Percentiles rank a stretch among this genome's conserved stretches.
Conservation (phyloP, 2,329 filamentous ascomycete genomes). For the Arthrobotrys sphaeroides region DNA sequence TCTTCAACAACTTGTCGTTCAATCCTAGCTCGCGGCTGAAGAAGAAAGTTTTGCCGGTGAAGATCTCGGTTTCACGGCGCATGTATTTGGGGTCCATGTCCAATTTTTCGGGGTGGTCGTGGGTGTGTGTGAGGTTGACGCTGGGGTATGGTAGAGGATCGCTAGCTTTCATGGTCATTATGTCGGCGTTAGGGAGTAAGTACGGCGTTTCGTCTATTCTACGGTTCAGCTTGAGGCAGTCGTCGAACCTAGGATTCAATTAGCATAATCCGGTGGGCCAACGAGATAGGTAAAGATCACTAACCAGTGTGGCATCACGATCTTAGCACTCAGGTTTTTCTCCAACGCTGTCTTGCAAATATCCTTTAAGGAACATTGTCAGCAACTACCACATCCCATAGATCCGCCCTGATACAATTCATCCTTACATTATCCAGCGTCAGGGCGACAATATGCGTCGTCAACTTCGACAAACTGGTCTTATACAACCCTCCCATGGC, state of each 20-base stretch:
- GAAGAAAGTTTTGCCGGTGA: constrained; percentile 79
- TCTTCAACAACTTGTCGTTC: constrained; percentile 71
- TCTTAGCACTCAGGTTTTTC: constrained; percentile 77
- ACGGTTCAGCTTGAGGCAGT: constrained; percentile 91
- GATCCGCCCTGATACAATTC: too few species aligned
- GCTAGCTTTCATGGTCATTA: constrained; percentile 71
- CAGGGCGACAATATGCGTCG: constrained; percentile 89
- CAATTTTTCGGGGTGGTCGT: constrained; percentile 60
- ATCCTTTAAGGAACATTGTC: constrained; percentile 53
- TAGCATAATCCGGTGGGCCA: constrained; percentile 54
- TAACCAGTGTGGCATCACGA: constrained; percentile 92
- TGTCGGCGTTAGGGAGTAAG: constrained; percentile 82
- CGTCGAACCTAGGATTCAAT: constrained; percentile 78
- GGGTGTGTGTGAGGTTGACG: constrained; percentile 60
- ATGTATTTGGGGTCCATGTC: constrained; percentile 61
- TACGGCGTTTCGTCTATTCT: constrained; percentile 91
- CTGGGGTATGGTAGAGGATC: constrained; percentile 72
- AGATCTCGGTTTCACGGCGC: constrained; percentile 73
- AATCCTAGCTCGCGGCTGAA: constrained; percentile 79
- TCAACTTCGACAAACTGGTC: constrained; percentile 74
- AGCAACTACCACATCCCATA: neutral
- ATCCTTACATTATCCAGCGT: constrained; percentile 67
- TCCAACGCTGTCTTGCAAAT: constrained; percentile 69
- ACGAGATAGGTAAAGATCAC: constrained; percentile 52
- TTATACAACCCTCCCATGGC: constrained; percentile 88